A percentile compares a stretch with the other conserved stretches of the same genome.
Evolutionary conservation across 164 flowering plant genomes (phyloP).

Genomic region (Stephania cephalantha): DNA sequence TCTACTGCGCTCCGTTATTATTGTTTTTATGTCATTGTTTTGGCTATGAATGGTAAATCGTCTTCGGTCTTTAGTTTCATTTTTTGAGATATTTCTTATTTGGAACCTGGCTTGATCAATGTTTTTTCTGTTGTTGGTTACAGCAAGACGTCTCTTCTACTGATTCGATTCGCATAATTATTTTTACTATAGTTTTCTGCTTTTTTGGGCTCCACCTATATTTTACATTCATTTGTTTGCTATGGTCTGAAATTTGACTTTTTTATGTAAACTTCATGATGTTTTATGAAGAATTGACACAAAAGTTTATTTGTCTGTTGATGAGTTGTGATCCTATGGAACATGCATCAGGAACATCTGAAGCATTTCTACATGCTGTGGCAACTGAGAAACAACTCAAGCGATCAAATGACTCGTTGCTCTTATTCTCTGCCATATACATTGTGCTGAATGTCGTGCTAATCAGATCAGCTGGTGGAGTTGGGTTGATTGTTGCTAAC

Average conservation of each 20-base stretch:
- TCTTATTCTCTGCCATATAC: constrained; percentile 69
- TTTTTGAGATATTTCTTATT: not conserved
- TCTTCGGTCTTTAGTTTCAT: not conserved
- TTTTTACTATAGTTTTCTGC: not conserved
- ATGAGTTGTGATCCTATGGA: not conserved
- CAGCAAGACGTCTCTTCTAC: not conserved
- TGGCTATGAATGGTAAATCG: constrained; percentile 93
- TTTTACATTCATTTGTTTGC: not conserved
- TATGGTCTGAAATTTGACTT: not conserved
- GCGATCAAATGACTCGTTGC: constrained; percentile 62
- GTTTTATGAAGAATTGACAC: not conserved
- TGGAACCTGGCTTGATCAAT: not conserved
- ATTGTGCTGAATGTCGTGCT: constrained; percentile 54
- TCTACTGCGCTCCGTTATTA: constrained; percentile 66
- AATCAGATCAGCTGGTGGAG: constrained; percentile 66
- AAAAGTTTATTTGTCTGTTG: not conserved
- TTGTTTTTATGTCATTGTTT: constrained; percentile 70
- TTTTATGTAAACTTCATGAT: not conserved
- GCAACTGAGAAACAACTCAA: constrained; percentile 71
- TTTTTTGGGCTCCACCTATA: not conserved
- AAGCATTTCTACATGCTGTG: constrained; percentile 95
- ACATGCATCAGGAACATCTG: constrained; percentile 76
- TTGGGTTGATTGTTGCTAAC: constrained; percentile 86
- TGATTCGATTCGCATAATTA: not conserved
- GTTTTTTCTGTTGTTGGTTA: not conserved